Base-by-base conservation (phyloP, 331 rosid species). In the Saraca asoca region DNA sequence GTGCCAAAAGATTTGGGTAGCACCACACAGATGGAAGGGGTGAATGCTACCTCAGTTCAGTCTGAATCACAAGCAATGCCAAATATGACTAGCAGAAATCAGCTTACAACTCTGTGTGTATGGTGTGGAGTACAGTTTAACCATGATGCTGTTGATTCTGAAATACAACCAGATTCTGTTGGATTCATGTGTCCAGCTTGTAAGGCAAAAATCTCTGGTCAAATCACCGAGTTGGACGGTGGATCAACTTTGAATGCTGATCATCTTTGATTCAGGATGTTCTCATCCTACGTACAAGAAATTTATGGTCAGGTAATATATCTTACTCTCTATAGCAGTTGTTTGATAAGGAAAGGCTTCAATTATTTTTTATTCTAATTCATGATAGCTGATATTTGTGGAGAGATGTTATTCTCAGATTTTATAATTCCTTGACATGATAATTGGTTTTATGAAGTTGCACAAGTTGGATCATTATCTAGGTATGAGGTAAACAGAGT, bases 111-210 rank as follows among this genome's bases (percentile, higher is more conserved):
- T 58, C 64, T 38, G 29, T 87, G 94, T 54, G 89, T 89, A 9
- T 86, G 96, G 87, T 87, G 94, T 33, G 96, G 91, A 69, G 60
- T 77, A 57, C 83, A 80, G 76, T 86, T 89, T 77, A 69, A 65
- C 68, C 90, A 82, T 39, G 91, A 86, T 55, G 77, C 82, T 67
- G 80, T 68, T 54, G 88, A 70, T 70, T 78, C 85, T 51, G 94
- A 84, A 64, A 69, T 89, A 57, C 94, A 84, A 55, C 68, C 89
- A 6, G 94, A 84, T 80, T 86, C 96, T 7, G 91, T 89, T 5
- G 96, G 91, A 61, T 86, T 86, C 75, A 86, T 89, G 85, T 89
- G 96, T 81, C 82, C 85, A 24, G 70, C 77, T 53, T 89, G 91
- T 80, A 89, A 89, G 73, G 84, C 80, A 45, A 89, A 75, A 71